Base-by-base conservation (phyloP, 148 eudicot species). In the Pouteria glomerata region DNA sequence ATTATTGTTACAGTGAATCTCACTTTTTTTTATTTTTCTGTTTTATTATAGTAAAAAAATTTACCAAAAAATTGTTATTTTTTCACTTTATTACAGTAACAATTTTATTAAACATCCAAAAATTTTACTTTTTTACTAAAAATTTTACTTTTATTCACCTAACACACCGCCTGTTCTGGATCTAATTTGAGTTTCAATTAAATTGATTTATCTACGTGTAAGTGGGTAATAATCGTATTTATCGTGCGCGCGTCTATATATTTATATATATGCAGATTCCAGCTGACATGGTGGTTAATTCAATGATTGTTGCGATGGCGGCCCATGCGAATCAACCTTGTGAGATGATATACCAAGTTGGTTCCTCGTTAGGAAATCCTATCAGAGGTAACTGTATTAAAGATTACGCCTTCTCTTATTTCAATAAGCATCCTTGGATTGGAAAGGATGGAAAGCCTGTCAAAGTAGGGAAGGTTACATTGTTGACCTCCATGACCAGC, bases 221-320 rank as follows among this genome's bases (percentile, higher is more conserved):
- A n/a, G n/a, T 18, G n/a, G 6, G 23, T 26, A 61, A 19, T 47
- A 6, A 33, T 12, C 37, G 1, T 12, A 1, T 3, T 2, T 3
- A 1, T 10, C 3, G 37, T 26, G n/a, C n/a, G n/a, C n/a, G n/a
- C n/a, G n/a, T n/a, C n/a, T n/a, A n/a, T n/a, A n/a, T n/a, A n/a
- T n/a, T n/a, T 37, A 37, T 33, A 33, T 7, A 33, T 51, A 33
- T 45, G 48, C 79, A 83, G 87, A 79, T 84, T 64, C 90, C 87
- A 33, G 90, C 75, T 31, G 90, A 86, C 68, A 83, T 86, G 82
- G 90, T 86, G 76, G 85, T 76, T 31, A 87, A 87, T 45, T 75
- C 89, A 8, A 85, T 80, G 16, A 51, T 87, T 41, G 89, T 78
- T 29, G 83, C 87, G 29, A 79, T 83, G 70, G 83, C 68, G 26